phyloP scores from a whole-genome alignment of 2,329 filamentous ascomycete species.

The Diaporthe longicolla region DNA sequence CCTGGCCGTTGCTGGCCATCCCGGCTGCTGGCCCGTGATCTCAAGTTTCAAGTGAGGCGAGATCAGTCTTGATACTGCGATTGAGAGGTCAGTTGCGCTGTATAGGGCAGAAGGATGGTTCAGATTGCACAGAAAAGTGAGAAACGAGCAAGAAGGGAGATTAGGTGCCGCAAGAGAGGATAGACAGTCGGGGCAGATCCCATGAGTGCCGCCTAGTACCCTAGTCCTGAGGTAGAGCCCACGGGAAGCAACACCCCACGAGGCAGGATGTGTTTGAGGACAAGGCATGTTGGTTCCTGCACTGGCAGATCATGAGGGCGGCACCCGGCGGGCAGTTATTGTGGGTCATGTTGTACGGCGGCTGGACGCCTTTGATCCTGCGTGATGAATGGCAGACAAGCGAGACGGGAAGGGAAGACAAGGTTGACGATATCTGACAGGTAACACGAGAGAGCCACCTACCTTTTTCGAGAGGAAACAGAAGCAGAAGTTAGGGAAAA shows the following conservation, averaged over 20 bases:
- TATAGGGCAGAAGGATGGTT: not conserved
- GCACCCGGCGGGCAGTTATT: conserved; percentile 6
- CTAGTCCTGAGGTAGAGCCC: not conserved
- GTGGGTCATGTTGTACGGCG: conserved; percentile 20
- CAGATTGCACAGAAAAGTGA: not conserved
- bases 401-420: conserved; percentile 16
- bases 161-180: not conserved
- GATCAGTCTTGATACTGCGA: not conserved
- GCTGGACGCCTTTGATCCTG: conserved; percentile 13
- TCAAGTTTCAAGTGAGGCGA: not conserved
- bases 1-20: conserved; percentile 22
- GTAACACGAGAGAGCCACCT: not conserved
- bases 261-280: conserved; percentile 20
- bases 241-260: conserved; percentile 11
- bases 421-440: conserved; percentile 15
- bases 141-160: not conserved
- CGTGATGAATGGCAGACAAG: conserved; percentile 3
- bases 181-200: not conserved
- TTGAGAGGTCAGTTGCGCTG: not conserved
- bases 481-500: not conserved
- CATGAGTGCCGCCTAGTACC: not conserved
- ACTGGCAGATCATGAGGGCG: conserved; percentile 11
- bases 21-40: not conserved
- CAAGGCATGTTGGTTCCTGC: conserved; percentile 19
- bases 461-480: not conserved